A percentile compares a stretch with the other conserved stretches of the same genome.
These are phyloP conservation scores for Termitomyces sp. DNA, from an alignment of 768 basidiomycete species.

Conservation along the genomic window DNA sequence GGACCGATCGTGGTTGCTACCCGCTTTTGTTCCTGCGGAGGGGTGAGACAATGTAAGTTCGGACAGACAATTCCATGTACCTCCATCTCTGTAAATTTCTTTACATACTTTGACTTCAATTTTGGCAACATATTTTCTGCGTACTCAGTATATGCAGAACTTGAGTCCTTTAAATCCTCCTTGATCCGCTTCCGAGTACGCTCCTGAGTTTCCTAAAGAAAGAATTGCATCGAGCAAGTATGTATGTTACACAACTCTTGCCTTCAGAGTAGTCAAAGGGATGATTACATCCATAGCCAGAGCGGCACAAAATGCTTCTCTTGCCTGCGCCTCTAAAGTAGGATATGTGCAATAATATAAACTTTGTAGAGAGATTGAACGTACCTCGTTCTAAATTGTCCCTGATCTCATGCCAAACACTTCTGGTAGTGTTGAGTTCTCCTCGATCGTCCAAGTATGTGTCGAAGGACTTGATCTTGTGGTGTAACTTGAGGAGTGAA, in stretches of 20 bases:
- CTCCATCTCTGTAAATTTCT: slow-evolving; percentile 86
- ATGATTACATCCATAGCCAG: slow-evolving; percentile 69
- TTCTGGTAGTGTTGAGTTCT: slow-evolving; percentile 57
- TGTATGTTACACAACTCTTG: slow-evolving; percentile 16
- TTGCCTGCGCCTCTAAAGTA: slow-evolving; percentile 67
- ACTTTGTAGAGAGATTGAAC: slow-evolving; percentile 10
- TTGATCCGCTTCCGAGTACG: slow-evolving; percentile 89
- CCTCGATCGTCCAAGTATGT: slow-evolving; percentile 64
- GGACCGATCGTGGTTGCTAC: slow-evolving; percentile 31
- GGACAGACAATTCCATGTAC: slow-evolving; percentile 30
- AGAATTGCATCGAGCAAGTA: neutral
- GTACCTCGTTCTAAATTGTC: slow-evolving; percentile 82
- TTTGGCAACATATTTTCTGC: slow-evolving; percentile 76
- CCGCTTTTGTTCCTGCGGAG: slow-evolving; percentile 59
- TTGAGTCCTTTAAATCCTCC: slow-evolving; percentile 82
- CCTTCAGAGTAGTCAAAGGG: slow-evolving; percentile 65
- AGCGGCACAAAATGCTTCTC: slow-evolving; percentile 72
- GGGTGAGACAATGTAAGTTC: neutral
- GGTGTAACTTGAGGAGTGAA: slow-evolving; percentile 66
- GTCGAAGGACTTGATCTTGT: slow-evolving; percentile 67
- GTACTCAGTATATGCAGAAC: slow-evolving; percentile 73
- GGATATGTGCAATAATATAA: slow-evolving; percentile 7
- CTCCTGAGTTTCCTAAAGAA: slow-evolving; percentile 75
- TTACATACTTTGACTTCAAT: slow-evolving; percentile 72
- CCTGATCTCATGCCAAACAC: slow-evolving; percentile 78